phyloP scores from a whole-genome alignment of 108 stramenopile genomes.

The Skeletonema potamos region DNA sequence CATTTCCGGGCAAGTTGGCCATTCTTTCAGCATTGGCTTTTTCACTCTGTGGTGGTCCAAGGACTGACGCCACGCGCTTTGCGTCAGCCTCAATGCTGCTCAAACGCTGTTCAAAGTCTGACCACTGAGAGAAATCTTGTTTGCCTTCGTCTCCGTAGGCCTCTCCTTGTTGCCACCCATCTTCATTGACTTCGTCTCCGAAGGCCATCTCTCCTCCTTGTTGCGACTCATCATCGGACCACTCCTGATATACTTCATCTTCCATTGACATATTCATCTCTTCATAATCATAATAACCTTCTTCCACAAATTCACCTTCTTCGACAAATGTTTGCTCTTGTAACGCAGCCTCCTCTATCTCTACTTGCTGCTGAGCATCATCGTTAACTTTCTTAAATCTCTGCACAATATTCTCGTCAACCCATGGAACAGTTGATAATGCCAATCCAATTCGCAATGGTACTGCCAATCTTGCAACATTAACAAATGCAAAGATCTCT shows the following conservation, averaged over 20 bases:
- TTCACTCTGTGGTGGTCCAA: background rate
- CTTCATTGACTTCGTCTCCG: background rate
- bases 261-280: background rate
- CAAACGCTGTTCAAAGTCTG: background rate
- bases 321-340: background rate
- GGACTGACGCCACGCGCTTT: background rate
- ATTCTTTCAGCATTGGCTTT: background rate
- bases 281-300: background rate
- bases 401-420: conserved; percentile 77
- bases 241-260: background rate
- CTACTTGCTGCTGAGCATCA: background rate
- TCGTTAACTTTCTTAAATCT: conserved; percentile 38
- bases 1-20: background rate
- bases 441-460: conserved; percentile 86
- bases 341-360: background rate
- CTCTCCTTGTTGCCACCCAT: background rate
- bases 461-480: conserved; percentile 88
- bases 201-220: background rate
- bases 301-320: background rate
- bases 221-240: background rate
- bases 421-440: conserved; percentile 74
- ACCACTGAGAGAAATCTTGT: background rate
- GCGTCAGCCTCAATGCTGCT: background rate
- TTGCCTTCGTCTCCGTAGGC: background rate
- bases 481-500: conserved; percentile 90